A percentile compares a stretch with the other conserved stretches of the same genome.
Evolutionary conservation across 352 stramenopile species (phyloP).

Genomic region (Pythium oligandrum): DNA sequence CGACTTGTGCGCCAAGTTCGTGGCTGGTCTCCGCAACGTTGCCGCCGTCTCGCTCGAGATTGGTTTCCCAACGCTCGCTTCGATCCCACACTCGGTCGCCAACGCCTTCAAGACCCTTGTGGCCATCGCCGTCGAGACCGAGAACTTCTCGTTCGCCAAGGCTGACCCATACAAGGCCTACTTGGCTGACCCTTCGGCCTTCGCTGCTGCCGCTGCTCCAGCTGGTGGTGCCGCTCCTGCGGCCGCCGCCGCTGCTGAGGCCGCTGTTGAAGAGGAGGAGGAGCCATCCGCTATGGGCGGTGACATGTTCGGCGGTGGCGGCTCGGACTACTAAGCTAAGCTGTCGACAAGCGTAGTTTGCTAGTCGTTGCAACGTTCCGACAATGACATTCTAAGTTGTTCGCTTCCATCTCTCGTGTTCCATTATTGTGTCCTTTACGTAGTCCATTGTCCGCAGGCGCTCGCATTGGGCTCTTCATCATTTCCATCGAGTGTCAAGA

Average conservation of each 20-base stretch:
- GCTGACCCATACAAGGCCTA: conserved; percentile 96
- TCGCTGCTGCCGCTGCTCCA: conserved; percentile 82
- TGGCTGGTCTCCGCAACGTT: conserved; percentile 90
- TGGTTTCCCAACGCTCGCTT: conserved; percentile 96
- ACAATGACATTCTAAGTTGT: conserved; percentile 12
- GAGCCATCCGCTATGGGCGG: conserved; percentile 82
- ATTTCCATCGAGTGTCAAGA: too few relatives aligned
- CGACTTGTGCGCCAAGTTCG: conserved; percentile 96
- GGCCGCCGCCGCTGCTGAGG: conserved; percentile 49
- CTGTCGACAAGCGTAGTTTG: not conserved
- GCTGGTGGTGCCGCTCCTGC: conserved; percentile 74
- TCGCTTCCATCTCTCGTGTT: not conserved
- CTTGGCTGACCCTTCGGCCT: conserved; percentile 92
- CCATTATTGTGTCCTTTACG: too few relatives aligned
- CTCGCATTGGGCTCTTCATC: too few relatives aligned
- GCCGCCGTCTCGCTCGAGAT: conserved; percentile 95
- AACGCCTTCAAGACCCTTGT: conserved; percentile 99
- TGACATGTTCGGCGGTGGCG: conserved; percentile 81
- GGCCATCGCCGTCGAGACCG: conserved; percentile 92
- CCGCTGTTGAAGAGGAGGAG: conserved; percentile 74
- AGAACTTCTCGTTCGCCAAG: conserved; percentile 97
- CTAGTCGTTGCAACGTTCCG: not conserved
- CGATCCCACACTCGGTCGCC: conserved; percentile 97
- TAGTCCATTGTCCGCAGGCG: too few relatives aligned
- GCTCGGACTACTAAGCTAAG: conserved; percentile 62